These are phyloP conservation scores for Perkinsus marinus DNA, from an alignment of 169 alveolate genomes.

Conservation along the genomic window DNA sequence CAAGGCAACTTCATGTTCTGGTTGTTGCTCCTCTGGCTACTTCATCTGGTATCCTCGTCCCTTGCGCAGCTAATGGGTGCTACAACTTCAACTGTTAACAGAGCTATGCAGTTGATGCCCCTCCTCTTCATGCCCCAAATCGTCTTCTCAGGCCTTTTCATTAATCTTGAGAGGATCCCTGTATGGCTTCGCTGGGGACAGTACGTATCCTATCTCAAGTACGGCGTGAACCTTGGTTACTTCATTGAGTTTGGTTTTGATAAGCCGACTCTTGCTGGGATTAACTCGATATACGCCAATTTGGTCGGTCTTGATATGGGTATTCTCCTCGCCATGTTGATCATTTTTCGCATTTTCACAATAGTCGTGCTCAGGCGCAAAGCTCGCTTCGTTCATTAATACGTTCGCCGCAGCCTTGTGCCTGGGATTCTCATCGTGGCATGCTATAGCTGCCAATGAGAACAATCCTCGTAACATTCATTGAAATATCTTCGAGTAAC, in stretches of 20 bases:
- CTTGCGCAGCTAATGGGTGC: not conserved
- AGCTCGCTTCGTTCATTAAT: not conserved
- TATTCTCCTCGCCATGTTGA: not conserved
- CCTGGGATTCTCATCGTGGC: too few species aligned
- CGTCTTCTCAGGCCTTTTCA: constrained; percentile 52
- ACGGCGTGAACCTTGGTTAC: constrained; percentile 12
- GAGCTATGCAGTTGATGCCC: constrained; percentile 16
- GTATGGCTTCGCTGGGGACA: constrained; percentile 39
- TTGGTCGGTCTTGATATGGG: not conserved
- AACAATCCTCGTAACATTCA: too few species aligned
- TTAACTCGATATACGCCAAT: not conserved
- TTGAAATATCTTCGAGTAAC: too few species aligned
- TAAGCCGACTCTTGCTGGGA: not conserved
- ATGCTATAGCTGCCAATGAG: too few species aligned
- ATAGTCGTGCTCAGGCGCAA: not conserved
- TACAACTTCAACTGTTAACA: not conserved
- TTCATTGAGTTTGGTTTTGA: not conserved
- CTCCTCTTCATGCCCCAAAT: constrained; percentile 30
- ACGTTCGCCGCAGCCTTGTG: too few species aligned
- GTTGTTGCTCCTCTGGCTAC: not conserved
- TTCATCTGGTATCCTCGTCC: not conserved
- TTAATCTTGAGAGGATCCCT: constrained; percentile 46
- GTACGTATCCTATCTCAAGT: constrained; percentile 42
- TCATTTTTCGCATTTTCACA: not conserved
- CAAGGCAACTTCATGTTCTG: not conserved